Conservation (phyloP, 768 basidiomycete genomes). For the Boletus pseudopeckii region DNA sequence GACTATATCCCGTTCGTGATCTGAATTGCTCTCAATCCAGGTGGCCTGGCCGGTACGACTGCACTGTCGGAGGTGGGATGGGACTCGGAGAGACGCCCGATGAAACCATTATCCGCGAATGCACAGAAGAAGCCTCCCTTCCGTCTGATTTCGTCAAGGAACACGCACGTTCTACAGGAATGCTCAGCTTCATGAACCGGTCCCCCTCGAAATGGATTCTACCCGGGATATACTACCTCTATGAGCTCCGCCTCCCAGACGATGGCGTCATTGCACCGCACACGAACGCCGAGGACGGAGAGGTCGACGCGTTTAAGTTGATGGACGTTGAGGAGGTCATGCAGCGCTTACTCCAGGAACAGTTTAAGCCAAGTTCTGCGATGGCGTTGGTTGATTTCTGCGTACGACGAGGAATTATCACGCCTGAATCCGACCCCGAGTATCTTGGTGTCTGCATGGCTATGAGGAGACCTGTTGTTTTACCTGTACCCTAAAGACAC, state of each 20-base stretch:
- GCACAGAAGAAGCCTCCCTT: slow-evolving; percentile 42
- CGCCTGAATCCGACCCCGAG: slow-evolving; percentile 20
- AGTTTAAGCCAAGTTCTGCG: slow-evolving; percentile 43
- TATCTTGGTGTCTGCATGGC: slow-evolving; percentile 27
- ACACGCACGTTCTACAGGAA: slow-evolving; percentile 34
- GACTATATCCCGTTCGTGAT: not conserved
- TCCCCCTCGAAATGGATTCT: slow-evolving; percentile 42
- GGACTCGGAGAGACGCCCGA: slow-evolving; percentile 37
- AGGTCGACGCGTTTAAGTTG: slow-evolving; percentile 42
- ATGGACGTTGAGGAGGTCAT: slow-evolving; percentile 35
- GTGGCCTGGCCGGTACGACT: slow-evolving; percentile 38
- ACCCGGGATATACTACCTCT: slow-evolving; percentile 45
- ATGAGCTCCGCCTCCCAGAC: slow-evolving; percentile 39
- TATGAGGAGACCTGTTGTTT: slow-evolving; percentile 13
- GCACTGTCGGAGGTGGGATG: slow-evolving; percentile 44
- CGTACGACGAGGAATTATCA: slow-evolving; percentile 34
- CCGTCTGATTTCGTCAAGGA: slow-evolving; percentile 34
- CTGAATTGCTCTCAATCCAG: slow-evolving; percentile 6
- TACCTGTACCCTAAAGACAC: slow-evolving; percentile 21
- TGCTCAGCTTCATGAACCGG: slow-evolving; percentile 40
- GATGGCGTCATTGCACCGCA: slow-evolving; percentile 34
- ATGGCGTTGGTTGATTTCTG: slow-evolving; percentile 43
- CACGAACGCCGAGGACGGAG: slow-evolving; percentile 38
- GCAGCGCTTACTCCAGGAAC: slow-evolving; percentile 30
- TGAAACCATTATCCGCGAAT: slow-evolving; percentile 40